Percentiles rank a stretch among this genome's conserved stretches.
phyloP scores from a whole-genome alignment of 2,329 filamentous ascomycete genomes.

The Pseudocercospora pini-densiflorae region DNA sequence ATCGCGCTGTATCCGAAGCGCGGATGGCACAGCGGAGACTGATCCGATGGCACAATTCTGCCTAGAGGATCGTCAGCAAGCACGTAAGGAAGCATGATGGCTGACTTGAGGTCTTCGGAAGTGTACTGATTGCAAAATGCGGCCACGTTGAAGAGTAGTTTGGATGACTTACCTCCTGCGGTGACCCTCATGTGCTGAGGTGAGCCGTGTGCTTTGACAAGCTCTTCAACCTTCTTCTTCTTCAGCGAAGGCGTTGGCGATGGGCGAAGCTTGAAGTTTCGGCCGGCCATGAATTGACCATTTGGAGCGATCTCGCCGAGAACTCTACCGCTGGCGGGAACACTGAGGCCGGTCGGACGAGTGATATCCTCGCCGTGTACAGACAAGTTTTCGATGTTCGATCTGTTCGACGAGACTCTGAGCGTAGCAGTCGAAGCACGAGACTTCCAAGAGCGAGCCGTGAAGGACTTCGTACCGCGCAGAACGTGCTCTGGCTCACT shows the following conservation, averaged over 20 bases:
- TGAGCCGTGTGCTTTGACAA: slow-evolving; percentile 58
- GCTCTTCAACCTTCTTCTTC: slow-evolving; percentile 53
- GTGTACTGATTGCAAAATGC: not conserved
- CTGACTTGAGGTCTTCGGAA: not conserved
- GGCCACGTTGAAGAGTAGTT: not conserved
- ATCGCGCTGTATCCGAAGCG: slow-evolving; percentile 45
- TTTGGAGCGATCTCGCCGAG: slow-evolving; percentile 42
- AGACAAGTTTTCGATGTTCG: slow-evolving; percentile 40
- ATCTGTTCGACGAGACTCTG: slow-evolving; percentile 33
- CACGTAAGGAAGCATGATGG: not conserved
- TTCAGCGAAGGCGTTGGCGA: slow-evolving; percentile 57
- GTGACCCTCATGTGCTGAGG: slow-evolving; percentile 57
- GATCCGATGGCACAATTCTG: slow-evolving; percentile 54
- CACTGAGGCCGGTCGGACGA: slow-evolving; percentile 18
- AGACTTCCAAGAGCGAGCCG: slow-evolving; percentile 42
- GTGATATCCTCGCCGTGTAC: slow-evolving; percentile 27
- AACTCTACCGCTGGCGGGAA: slow-evolving; percentile 26
- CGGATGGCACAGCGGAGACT: slow-evolving; percentile 45
- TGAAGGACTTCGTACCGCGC: slow-evolving; percentile 43
- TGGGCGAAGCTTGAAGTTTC: slow-evolving; percentile 35
- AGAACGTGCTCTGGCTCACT: slow-evolving; percentile 41
- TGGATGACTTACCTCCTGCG: slow-evolving; percentile 47
- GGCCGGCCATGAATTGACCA: slow-evolving; percentile 34
- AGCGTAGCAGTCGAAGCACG: slow-evolving; percentile 36
- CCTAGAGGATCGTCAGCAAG: not conserved